A percentile compares a stretch with the other conserved stretches of the same genome.
Evolutionary conservation across 176 grass and related monocot genomes (phyloP).

Genomic region (Zea mays): Zm-B73-REFERENCE-NAM-5.0 NC_050100.1:7706501-7707000

Average conservation of each 20-base stretch:
- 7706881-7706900: constrained; percentile 78
- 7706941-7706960: not conserved
- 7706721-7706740: constrained; percentile 54
- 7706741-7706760: constrained; percentile 74
- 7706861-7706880: constrained; percentile 69
- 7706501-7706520: constrained; percentile 81
- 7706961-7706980: not conserved
- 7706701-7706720: constrained; percentile 71
- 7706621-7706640: constrained; percentile 78
- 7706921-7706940: constrained; percentile 57
- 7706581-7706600: constrained; percentile 84
- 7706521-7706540: constrained; percentile 83
- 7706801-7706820: constrained; percentile 65
- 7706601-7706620: constrained; percentile 65
- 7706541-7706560: constrained; percentile 49
- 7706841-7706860: constrained; percentile 82
- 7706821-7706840: constrained; percentile 82
- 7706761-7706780: constrained; percentile 86
- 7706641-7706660: constrained; percentile 54
- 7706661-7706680: constrained; percentile 91
- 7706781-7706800: constrained; percentile 61
- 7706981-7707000: not conserved
- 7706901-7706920: constrained; percentile 71
- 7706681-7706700: constrained; percentile 93
- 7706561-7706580: constrained; percentile 74